Percentiles rank a stretch among this genome's conserved stretches.
phyloP scores from a whole-genome alignment of 202 grass and related monocot genomes.

The Brachypodium distachyon region DNA sequence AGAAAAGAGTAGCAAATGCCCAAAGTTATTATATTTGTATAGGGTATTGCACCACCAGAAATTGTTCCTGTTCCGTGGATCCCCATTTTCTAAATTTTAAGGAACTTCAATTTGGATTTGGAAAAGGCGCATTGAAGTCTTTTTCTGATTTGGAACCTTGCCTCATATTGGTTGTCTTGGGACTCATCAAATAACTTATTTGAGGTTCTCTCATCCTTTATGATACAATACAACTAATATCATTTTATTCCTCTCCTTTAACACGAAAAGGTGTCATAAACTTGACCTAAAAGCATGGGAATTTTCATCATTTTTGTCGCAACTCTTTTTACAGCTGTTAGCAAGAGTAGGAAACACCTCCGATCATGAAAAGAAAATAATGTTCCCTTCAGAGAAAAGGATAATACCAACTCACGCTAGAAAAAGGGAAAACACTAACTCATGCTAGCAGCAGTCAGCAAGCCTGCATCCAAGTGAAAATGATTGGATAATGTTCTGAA shows the following conservation, averaged over 20 bases:
- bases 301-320: constrained; percentile 8
- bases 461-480: background rate
- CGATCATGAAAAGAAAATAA: background rate
- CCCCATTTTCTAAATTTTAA: background rate
- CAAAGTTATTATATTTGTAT: constrained; percentile 13
- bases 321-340: background rate
- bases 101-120: constrained; percentile 24
- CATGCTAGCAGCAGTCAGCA: background rate
- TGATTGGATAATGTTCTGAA: background rate
- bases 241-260: constrained; percentile 24
- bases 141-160: constrained; percentile 27
- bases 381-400: background rate
- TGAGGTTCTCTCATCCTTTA: constrained; percentile 23
- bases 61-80: constrained; percentile 13
- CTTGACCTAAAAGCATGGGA: constrained; percentile 17
- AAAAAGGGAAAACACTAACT: background rate
- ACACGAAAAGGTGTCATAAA: background rate
- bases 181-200: constrained; percentile 26
- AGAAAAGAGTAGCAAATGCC: constrained; percentile 42
- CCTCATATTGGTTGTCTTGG: constrained; percentile 31
- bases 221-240: background rate
- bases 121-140: constrained; percentile 33
- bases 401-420: background rate
- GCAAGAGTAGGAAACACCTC: background rate
- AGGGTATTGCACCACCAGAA: constrained; percentile 15